These are phyloP conservation scores for Cercospora citrullina DNA, from an alignment of 2,329 filamentous ascomycete species.

Conservation along the genomic window DNA sequence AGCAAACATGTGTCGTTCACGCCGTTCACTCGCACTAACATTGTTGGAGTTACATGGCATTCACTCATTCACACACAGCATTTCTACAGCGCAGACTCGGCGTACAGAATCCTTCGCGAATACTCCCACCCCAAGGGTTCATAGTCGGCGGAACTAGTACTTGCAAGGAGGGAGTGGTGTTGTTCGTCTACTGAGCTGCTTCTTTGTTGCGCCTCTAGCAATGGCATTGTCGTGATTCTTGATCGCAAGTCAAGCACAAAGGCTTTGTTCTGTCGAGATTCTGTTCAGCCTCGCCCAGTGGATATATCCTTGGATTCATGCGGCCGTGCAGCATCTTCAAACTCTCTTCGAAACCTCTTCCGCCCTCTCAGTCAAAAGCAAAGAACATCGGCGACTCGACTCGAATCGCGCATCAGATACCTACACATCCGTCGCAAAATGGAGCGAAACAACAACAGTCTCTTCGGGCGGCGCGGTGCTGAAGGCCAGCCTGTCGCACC, in stretches of 20 bases:
- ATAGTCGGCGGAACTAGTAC: neutral
- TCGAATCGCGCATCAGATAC: neutral
- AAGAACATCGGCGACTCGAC: neutral
- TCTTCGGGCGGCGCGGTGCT: neutral
- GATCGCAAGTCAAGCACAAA: neutral
- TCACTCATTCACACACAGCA: neutral
- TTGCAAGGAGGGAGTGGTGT: neutral
- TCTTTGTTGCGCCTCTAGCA: neutral
- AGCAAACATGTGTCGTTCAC: neutral
- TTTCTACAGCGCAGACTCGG: neutral
- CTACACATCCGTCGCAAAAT: neutral
- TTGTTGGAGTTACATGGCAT: neutral
- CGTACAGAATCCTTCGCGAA: neutral
- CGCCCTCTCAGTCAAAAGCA: neutral
- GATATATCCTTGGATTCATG: neutral
- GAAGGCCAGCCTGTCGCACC: neutral
- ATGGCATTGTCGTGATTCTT: neutral
- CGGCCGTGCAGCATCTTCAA: neutral
- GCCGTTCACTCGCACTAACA: neutral
- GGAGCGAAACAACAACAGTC: neutral
- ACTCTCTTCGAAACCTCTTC: neutral
- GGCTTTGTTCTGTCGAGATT: neutral
- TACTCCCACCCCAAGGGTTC: neutral
- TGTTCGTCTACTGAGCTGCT: too few species aligned
- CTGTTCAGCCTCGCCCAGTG: neutral